Percentiles rank a stretch among this genome's conserved stretches.
Conservation (phyloP, 371 early-diverging fungal genomes). For the Fennellomyces sp. region DNA sequence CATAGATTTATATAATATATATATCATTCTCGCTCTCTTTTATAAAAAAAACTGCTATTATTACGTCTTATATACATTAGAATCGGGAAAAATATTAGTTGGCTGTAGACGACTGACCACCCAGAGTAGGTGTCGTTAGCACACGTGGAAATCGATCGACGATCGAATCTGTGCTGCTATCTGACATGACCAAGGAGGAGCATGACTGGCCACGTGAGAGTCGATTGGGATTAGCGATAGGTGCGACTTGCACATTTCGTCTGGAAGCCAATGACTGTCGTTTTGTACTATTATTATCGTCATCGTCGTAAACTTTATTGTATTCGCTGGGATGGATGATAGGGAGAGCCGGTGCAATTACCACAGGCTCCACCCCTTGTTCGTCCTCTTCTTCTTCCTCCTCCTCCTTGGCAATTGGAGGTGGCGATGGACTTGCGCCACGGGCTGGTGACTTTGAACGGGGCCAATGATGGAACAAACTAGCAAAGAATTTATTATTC, state of each 20-base stretch:
- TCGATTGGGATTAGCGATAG: not conserved
- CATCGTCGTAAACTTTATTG: slow-evolving; percentile 19
- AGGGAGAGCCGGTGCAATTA: slow-evolving; percentile 18
- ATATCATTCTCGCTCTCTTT: not conserved
- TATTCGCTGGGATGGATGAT: slow-evolving; percentile 47
- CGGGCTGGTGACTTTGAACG: slow-evolving; percentile 10
- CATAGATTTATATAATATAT: not conserved
- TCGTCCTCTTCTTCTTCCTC: slow-evolving; percentile 16
- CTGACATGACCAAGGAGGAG: slow-evolving; percentile 7
- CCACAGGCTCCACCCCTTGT: not conserved
- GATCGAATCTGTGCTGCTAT: not conserved
- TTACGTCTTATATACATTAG: not conserved
- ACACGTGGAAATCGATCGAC: slow-evolving; percentile 8
- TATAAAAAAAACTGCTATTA: not conserved
- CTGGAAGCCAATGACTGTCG: slow-evolving; percentile 6
- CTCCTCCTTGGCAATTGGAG: not conserved
- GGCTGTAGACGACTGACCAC: not conserved
- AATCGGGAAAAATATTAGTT: not conserved
- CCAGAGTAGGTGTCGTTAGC: slow-evolving; percentile 9
- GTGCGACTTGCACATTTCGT: slow-evolving; percentile 2
- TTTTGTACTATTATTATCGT: not conserved
- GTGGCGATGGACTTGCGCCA: slow-evolving; percentile 1
- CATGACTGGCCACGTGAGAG: slow-evolving; percentile 13
- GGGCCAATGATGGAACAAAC: slow-evolving; percentile 18
- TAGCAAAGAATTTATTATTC: slow-evolving; percentile 13